These are phyloP conservation scores for Cochlearia excelsa DNA, from an alignment of 345 rosid species.

Conservation along the genomic window DNA sequence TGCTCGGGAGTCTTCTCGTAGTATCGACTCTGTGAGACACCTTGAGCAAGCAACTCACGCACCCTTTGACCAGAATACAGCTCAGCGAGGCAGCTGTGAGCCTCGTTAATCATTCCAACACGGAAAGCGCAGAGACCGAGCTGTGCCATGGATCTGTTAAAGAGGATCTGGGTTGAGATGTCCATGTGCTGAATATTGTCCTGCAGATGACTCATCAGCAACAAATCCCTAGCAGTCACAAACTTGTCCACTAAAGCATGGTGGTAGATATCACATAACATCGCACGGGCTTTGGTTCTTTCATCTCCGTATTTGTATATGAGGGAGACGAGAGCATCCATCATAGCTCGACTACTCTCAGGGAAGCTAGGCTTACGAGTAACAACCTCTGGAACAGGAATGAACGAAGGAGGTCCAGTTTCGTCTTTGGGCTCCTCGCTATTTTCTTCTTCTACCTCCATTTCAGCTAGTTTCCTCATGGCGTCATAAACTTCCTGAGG, in stretches of 20 bases:
- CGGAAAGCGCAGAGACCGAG: constrained; percentile 93
- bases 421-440: constrained; percentile 59
- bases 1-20: constrained; percentile 98
- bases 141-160: constrained; percentile 95
- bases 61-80: constrained; percentile 91
- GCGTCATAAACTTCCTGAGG: constrained; percentile 96
- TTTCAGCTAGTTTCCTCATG: constrained; percentile 87
- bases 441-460: constrained; percentile 43
- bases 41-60: constrained; percentile 95
- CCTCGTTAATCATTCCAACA: constrained; percentile 70
- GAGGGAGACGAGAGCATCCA: constrained; percentile 82
- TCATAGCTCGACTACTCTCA: constrained; percentile 78
- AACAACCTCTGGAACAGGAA: constrained; percentile 71
- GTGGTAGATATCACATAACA: constrained; percentile 95
- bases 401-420: constrained; percentile 55
- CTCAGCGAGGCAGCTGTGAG: constrained; percentile 85
- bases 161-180: constrained; percentile 88
- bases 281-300: constrained; percentile 93
- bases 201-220: constrained; percentile 93
- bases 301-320: constrained; percentile 93
- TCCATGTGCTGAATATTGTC: constrained; percentile 89
- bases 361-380: constrained; percentile 87
- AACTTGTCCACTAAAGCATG: constrained; percentile 83
- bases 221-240: constrained; percentile 68
- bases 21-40: constrained; percentile 85